These are phyloP conservation scores for Pythium phragmitis DNA, from an alignment of 352 stramenopile species.

Conservation along the genomic window DNA sequence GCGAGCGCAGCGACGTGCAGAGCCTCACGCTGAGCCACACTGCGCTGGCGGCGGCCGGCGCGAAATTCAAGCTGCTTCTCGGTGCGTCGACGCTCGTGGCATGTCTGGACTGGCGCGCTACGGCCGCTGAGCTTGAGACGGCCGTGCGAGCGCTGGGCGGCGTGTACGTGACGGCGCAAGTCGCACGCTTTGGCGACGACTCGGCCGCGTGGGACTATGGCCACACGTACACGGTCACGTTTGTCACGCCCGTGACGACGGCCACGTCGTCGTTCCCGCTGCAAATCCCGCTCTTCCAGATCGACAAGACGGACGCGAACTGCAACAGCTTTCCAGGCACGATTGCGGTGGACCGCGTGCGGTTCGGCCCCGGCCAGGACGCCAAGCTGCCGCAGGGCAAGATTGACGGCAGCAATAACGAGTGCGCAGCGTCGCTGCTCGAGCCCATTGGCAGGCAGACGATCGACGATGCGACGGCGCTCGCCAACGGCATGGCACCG, in stretches of 20 bases:
- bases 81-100: constrained; percentile 22
- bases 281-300: constrained; percentile 37
- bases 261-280: constrained; percentile 38
- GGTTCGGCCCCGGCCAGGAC: constrained; percentile 61
- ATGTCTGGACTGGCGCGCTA: constrained; percentile 43
- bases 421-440: constrained; percentile 44
- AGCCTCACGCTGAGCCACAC: constrained; percentile 38
- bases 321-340: constrained; percentile 38
- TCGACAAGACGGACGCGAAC: constrained; percentile 21
- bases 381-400: constrained; percentile 47
- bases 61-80: constrained; percentile 35
- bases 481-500: constrained; percentile 29
- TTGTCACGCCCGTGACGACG: constrained; percentile 44
- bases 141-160: constrained; percentile 31
- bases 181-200: constrained; percentile 50
- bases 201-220: constrained; percentile 67
- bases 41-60: constrained; percentile 6
- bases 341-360: constrained; percentile 31
- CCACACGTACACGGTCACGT: constrained; percentile 59
- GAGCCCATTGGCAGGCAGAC: constrained; percentile 51
- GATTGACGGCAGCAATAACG: constrained; percentile 49
- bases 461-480: constrained; percentile 32
- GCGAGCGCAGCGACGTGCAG: constrained; percentile 71
- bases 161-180: constrained; percentile 30
- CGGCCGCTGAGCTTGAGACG: constrained; percentile 23